Evolutionary conservation across 176 grass and related monocot species (phyloP).

Genomic region (Lolium multiflorum): DNA sequence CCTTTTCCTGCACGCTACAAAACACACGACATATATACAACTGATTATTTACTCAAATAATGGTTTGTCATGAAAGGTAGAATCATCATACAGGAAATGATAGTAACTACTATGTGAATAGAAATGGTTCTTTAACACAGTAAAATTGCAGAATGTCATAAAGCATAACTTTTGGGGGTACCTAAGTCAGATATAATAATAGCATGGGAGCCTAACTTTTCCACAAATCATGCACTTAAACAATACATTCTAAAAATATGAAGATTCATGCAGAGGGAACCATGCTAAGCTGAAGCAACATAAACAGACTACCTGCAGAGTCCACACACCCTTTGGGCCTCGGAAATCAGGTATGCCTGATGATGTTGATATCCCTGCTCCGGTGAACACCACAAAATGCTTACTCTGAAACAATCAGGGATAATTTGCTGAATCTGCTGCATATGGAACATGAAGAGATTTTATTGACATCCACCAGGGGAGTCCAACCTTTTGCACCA

Average conservation of each 20-base stretch:
- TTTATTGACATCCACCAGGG: conserved; percentile 24
- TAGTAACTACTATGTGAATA: conserved; percentile 12
- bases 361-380: conserved; percentile 97
- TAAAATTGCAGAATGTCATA: conserved; percentile 20
- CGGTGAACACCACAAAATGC: conserved; percentile 96
- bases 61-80: conserved; percentile 19
- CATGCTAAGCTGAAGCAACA: not conserved
- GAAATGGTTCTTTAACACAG: not conserved
- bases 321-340: conserved; percentile 97
- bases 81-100: conserved; percentile 5
- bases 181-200: conserved; percentile 28
- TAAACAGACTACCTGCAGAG: conserved; percentile 77
- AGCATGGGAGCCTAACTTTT: conserved; percentile 7
- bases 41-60: conserved; percentile 30
- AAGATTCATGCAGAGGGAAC: conserved; percentile 1
- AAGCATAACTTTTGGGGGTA: not conserved
- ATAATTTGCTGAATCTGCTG: conserved; percentile 19
- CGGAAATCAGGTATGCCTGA: conserved; percentile 97
- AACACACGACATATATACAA: conserved; percentile 22
- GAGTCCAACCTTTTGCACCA: conserved; percentile 76
- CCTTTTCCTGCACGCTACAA: conserved; percentile 80
- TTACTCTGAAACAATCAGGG: conserved; percentile 81
- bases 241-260: conserved; percentile 21
- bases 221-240: conserved; percentile 13
- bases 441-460: conserved; percentile 33